Evolutionary conservation across 306 rosid genomes (phyloP).

Genomic region (Begonia masoniana): DNA sequence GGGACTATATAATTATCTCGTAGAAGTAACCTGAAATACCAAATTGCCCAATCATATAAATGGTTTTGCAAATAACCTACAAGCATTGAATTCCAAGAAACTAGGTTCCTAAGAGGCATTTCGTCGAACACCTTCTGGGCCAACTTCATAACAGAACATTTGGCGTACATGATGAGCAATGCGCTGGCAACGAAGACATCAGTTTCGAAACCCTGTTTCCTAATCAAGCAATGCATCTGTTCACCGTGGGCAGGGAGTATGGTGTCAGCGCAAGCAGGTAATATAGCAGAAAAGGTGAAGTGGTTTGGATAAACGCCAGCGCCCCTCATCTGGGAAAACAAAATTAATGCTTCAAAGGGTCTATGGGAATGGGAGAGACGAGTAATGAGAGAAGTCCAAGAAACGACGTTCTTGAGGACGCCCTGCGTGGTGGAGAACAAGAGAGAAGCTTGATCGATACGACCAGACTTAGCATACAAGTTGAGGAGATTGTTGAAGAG

Average conservation of each 20-base stretch:
- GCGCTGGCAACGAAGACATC: slow-evolving; percentile 36
- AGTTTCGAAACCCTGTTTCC: slow-evolving; percentile 25
- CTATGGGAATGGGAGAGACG: slow-evolving; percentile 21
- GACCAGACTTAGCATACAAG: slow-evolving; percentile 31
- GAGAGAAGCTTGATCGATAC: slow-evolving; percentile 17
- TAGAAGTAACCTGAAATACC: slow-evolving; percentile 19
- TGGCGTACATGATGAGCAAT: slow-evolving; percentile 37
- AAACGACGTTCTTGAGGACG: slow-evolving; percentile 18
- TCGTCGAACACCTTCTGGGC: slow-evolving; percentile 48
- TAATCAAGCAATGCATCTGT: slow-evolving; percentile 34
- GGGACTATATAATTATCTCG: slow-evolving; percentile 15
- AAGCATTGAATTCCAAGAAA: slow-evolving; percentile 47
- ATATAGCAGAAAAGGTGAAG: slow-evolving; percentile 42
- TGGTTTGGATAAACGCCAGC: slow-evolving; percentile 35
- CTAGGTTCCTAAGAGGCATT: slow-evolving; percentile 38
- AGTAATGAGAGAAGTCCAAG: slow-evolving; percentile 48
- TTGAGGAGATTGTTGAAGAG: slow-evolving; percentile 39
- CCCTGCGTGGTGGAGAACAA: slow-evolving; percentile 17
- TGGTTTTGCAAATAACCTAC: slow-evolving; percentile 36
- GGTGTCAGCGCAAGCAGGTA: slow-evolving; percentile 34
- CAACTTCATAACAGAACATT: slow-evolving; percentile 16
- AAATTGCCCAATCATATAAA: slow-evolving; percentile 24
- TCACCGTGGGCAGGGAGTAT: slow-evolving; percentile 19
- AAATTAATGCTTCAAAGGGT: slow-evolving; percentile 26
- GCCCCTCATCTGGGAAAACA: slow-evolving; percentile 30